A percentile compares a stretch with the other conserved stretches of the same genome.
phyloP scores from a whole-genome alignment of 306 rosid species.

The Potentilla sterilis region DNA sequence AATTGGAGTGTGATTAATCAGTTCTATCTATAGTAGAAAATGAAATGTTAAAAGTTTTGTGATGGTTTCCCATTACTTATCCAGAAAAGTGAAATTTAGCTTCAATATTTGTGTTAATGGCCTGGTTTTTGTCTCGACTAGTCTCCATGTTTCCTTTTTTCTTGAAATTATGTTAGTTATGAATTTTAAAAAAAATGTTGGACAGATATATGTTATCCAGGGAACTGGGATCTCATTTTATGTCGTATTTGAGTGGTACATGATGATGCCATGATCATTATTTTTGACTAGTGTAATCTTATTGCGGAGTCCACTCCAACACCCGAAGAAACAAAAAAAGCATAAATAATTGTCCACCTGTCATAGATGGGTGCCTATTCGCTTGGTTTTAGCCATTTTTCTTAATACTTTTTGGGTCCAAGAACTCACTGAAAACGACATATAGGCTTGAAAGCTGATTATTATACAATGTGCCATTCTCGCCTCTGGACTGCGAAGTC shows the following conservation, averaged over 20 bases:
- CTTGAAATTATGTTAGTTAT: neutral
- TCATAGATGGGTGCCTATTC: neutral
- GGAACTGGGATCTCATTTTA: neutral
- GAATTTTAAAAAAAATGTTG: neutral
- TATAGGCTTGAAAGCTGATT: neutral
- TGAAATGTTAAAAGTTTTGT: no score
- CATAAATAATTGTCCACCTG: neutral
- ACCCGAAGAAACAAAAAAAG: neutral
- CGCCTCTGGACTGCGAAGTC: neutral
- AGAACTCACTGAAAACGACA: neutral
- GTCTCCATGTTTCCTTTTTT: neutral
- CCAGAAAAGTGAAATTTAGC: no score
- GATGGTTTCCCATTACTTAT: no score
- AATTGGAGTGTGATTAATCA: no score
- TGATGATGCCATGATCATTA: neutral
- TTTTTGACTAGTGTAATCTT: neutral
- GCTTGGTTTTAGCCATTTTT: neutral
- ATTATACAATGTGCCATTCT: no score
- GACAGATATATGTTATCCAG: neutral
- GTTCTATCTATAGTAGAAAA: no score
- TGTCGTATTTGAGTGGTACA: neutral
- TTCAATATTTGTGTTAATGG: no score
- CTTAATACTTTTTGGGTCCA: neutral
- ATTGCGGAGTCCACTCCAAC: neutral
- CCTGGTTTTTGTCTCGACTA: neutral